These are phyloP conservation scores for Tricholomella constricta DNA, from an alignment of 768 basidiomycete genomes.

Conservation along the genomic window DNA sequence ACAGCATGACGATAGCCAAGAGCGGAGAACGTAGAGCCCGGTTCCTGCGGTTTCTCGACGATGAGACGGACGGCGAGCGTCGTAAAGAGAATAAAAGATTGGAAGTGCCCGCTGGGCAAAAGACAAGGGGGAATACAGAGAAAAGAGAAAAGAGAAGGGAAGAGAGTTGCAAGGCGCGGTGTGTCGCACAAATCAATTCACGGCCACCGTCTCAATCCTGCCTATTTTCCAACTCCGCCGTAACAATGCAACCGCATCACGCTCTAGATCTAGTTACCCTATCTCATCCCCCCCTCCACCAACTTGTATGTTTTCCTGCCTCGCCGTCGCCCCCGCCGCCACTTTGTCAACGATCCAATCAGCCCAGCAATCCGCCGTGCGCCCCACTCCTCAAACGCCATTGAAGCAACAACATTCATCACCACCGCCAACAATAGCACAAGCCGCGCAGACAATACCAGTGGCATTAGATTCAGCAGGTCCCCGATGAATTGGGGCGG, in stretches of 20 bases:
- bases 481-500: slow-evolving; percentile 61
- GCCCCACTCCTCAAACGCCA: slow-evolving; percentile 79
- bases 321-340: slow-evolving; percentile 49
- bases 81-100: slow-evolving; percentile 37
- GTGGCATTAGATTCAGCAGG: slow-evolving; percentile 74
- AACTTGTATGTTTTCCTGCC: slow-evolving; percentile 80
- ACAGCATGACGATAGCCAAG: slow-evolving; percentile 41
- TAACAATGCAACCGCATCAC: slow-evolving; percentile 21
- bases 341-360: slow-evolving; percentile 48
- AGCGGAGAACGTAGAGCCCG: slow-evolving; percentile 42
- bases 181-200: slow-evolving; percentile 11
- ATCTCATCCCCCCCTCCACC: slow-evolving; percentile 73
- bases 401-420: slow-evolving; percentile 70
- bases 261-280: slow-evolving; percentile 9
- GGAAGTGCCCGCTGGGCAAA: slow-evolving; percentile 49
- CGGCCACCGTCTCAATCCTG: neutral
- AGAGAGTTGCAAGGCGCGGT: slow-evolving; percentile 17
- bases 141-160: slow-evolving; percentile 29
- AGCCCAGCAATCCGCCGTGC: slow-evolving; percentile 56
- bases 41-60: slow-evolving; percentile 53
- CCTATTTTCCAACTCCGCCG: slow-evolving; percentile 26
- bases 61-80: slow-evolving; percentile 33
- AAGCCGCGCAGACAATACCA: slow-evolving; percentile 69
- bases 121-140: slow-evolving; percentile 22
- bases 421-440: slow-evolving; percentile 68